These are phyloP conservation scores for Xeromyces bisporus DNA, from an alignment of 495 filamentous ascomycete genomes.

Conservation along the genomic window DNA sequence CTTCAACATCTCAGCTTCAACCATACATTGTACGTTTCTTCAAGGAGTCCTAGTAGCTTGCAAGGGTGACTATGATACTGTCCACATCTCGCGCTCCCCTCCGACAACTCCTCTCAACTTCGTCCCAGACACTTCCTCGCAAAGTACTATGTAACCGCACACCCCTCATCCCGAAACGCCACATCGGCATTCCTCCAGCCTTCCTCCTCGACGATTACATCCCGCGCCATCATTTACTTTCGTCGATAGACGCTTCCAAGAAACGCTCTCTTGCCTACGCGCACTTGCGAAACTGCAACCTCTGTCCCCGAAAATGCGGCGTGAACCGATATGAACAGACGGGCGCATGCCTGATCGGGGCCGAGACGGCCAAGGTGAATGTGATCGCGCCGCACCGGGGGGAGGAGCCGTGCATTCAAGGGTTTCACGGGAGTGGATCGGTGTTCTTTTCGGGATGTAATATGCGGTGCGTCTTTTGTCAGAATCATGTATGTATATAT, in stretches of 20 bases:
- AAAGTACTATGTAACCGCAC: slow-evolving; percentile 2
- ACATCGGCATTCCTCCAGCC: slow-evolving; percentile 55
- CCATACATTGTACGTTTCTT: too few species aligned
- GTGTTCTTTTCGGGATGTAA: slow-evolving; percentile 68
- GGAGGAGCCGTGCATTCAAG: slow-evolving; percentile 59
- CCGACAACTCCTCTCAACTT: too few species aligned
- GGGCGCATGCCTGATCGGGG: slow-evolving; percentile 57
- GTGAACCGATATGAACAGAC: slow-evolving; percentile 58
- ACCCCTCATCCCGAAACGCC: slow-evolving; percentile 11
- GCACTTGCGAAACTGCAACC: slow-evolving; percentile 56
- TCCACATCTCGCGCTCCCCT: too few species aligned
- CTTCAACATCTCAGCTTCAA: too few species aligned
- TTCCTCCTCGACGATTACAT: slow-evolving; percentile 59
- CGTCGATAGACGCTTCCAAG: slow-evolving; percentile 38
- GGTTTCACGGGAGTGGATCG: slow-evolving; percentile 52
- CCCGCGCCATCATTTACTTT: slow-evolving; percentile 46
- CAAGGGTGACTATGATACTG: too few species aligned
- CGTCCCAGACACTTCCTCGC: too few species aligned
- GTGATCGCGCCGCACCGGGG: slow-evolving; percentile 47
- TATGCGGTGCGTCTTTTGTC: slow-evolving; percentile 64
- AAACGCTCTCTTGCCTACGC: slow-evolving; percentile 51
- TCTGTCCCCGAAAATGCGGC: slow-evolving; percentile 55
- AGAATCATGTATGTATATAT: slow-evolving; percentile 46
- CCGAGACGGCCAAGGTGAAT: slow-evolving; percentile 52
- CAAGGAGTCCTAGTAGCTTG: too few species aligned